phyloP scores from a whole-genome alignment of 441 rosid species.

The Erysimum pusillum region DNA sequence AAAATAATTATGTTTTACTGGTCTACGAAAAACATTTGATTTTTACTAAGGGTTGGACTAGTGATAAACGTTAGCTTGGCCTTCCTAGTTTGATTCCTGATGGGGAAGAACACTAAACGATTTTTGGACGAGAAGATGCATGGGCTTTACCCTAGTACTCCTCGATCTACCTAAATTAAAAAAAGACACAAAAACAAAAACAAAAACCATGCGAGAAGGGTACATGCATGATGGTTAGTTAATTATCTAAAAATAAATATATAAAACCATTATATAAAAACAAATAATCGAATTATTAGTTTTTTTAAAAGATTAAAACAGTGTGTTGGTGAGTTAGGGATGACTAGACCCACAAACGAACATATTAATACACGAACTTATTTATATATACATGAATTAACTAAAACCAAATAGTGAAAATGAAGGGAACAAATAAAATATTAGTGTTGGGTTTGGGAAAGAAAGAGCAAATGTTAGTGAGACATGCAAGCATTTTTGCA shows the following conservation, averaged over 20 bases:
- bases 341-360: slow-evolving; percentile 10
- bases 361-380: not conserved
- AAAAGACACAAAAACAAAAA: not conserved
- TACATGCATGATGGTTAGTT: not conserved
- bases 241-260: not conserved
- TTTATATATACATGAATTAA: not conserved
- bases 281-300: not conserved
- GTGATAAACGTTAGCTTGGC: not conserved
- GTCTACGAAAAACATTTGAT: not conserved
- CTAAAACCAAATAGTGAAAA: slow-evolving; percentile 9
- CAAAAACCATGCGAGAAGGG: not conserved
- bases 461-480: slow-evolving; percentile 43
- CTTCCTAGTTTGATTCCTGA: not conserved
- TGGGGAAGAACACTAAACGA: not conserved
- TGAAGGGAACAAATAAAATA: slow-evolving; percentile 28
- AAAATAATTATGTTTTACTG: not conserved
- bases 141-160: not conserved
- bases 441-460: slow-evolving; percentile 42
- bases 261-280: not conserved
- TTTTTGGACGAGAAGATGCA: not conserved
- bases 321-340: not conserved
- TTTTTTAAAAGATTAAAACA: not conserved
- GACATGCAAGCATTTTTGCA: slow-evolving; percentile 49
- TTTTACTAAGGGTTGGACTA: not conserved
- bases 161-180: not conserved